Evolutionary conservation across 371 early-diverging fungal genomes (phyloP).

Genomic region (Syncephalastrum contaminatum): DNA sequence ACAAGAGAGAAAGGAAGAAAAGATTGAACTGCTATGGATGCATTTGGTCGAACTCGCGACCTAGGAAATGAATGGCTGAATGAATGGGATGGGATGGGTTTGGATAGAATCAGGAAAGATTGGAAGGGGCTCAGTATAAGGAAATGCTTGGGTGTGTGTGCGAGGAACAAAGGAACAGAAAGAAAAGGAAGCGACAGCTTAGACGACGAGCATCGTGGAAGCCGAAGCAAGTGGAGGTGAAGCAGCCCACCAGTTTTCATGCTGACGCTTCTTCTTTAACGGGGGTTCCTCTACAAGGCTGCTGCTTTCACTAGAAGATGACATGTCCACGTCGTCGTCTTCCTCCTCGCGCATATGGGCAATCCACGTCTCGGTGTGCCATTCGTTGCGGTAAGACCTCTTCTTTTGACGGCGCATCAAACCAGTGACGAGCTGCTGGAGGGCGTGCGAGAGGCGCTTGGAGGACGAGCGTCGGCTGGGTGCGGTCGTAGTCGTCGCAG

Average conservation of each 20-base stretch:
- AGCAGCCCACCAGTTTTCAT: slow-evolving; percentile 22
- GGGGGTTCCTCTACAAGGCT: background rate
- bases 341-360: slow-evolving; percentile 14
- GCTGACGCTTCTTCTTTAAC: slow-evolving; percentile 1
- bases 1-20: too few species aligned
- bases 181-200: too few species aligned
- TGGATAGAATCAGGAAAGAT: too few species aligned
- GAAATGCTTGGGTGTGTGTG: too few species aligned
- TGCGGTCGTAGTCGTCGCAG: background rate
- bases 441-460: slow-evolving; percentile 16
- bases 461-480: slow-evolving; percentile 9
- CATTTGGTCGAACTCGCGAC: too few species aligned
- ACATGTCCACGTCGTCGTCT: slow-evolving; percentile 1
- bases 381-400: slow-evolving; percentile 6
- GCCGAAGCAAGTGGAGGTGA: slow-evolving; percentile 10
- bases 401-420: slow-evolving; percentile 9
- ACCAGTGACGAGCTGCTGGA: slow-evolving; percentile 13
- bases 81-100: too few species aligned
- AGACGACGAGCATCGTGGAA: too few species aligned
- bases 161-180: too few species aligned
- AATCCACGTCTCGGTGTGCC: slow-evolving; percentile 16
- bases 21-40: too few species aligned
- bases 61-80: too few species aligned
- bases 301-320: too few species aligned
- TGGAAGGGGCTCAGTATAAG: too few species aligned